These are phyloP conservation scores for Aureobasidium sp. DNA, from an alignment of 2,329 filamentous ascomycete species.

Conservation along the genomic window DNA sequence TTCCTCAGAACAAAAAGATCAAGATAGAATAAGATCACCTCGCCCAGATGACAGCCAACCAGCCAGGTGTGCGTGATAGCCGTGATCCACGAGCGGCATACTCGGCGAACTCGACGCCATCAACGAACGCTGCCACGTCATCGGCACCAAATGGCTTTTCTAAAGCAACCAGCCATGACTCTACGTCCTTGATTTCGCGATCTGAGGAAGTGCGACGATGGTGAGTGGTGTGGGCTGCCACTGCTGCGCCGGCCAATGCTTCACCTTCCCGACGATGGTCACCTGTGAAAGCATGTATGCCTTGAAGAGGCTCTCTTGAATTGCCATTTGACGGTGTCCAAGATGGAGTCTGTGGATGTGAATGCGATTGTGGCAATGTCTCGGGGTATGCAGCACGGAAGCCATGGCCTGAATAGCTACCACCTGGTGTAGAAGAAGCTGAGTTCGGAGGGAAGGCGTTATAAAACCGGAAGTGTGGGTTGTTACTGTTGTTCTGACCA, in stretches of 20 bases:
- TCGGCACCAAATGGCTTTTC: conserved; percentile 31
- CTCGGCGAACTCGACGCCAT: conserved; percentile 27
- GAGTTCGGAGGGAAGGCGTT: neutral
- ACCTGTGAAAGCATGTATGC: conserved; percentile 43
- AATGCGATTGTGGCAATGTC: conserved; percentile 1
- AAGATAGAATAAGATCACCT: neutral
- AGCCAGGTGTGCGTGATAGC: neutral
- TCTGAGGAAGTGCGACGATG: conserved; percentile 11
- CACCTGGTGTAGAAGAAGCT: neutral
- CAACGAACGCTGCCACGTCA: conserved; percentile 32
- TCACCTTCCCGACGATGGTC: conserved; percentile 7
- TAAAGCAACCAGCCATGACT: conserved; percentile 29
- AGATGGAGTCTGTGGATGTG: conserved; percentile 7
- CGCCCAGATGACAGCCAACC: neutral
- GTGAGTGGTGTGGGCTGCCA: neutral
- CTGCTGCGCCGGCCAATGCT: conserved; percentile 12
- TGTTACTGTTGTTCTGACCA: conserved; percentile 9
- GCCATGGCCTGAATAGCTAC: neutral
- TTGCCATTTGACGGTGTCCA: neutral
- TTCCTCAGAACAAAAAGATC: neutral
- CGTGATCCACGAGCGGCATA: conserved; percentile 19
- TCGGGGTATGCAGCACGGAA: conserved; percentile 10
- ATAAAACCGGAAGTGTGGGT: neutral
- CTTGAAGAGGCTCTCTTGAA: neutral
- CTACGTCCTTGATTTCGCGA: conserved; percentile 22